These are phyloP conservation scores for Linum trigynum DNA, from an alignment of 345 rosid genomes.

Conservation along the genomic window DNA sequence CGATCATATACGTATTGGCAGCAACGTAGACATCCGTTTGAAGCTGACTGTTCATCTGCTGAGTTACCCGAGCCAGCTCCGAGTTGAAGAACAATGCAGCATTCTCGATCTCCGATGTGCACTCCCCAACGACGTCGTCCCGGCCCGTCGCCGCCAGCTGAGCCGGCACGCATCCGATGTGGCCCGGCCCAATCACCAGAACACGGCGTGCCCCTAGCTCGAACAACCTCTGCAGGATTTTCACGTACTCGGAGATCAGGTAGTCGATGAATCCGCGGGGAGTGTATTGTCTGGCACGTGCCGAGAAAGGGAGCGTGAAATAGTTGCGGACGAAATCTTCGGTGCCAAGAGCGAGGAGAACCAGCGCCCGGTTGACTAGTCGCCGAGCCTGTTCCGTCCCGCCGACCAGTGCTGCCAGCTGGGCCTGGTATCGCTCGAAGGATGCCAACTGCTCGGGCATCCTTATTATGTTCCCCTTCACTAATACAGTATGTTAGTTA, in stretches of 20 bases:
- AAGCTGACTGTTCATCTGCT: constrained; percentile 5
- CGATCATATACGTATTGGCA: constrained; percentile 6
- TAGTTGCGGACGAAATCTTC: constrained; percentile 78
- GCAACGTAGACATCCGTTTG: constrained; percentile 16
- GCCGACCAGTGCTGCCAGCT: constrained; percentile 31
- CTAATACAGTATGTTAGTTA: too few species aligned
- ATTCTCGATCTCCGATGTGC: constrained; percentile 9
- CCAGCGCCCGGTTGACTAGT: constrained; percentile 42
- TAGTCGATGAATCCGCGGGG: constrained; percentile 45
- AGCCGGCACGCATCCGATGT: constrained; percentile 19
- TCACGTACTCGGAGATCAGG: constrained; percentile 51
- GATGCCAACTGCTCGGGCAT: constrained; percentile 42
- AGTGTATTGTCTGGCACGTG: constrained; percentile 58
- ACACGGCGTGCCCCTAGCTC: constrained; percentile 19
- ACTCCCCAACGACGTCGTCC: not conserved
- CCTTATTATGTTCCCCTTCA: constrained; percentile 51
- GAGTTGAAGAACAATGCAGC: constrained; percentile 18
- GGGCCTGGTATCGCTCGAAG: constrained; percentile 55
- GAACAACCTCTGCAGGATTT: constrained; percentile 27
- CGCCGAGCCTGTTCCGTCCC: constrained; percentile 33
- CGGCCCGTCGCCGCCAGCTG: constrained; percentile 15
- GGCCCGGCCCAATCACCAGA: constrained; percentile 20
- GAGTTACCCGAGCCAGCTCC: constrained; percentile 9
- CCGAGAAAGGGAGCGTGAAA: constrained; percentile 61
- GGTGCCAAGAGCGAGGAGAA: constrained; percentile 59